phyloP scores from a whole-genome alignment of 305 asterid genomes.

The Fraxinus velutina region DNA sequence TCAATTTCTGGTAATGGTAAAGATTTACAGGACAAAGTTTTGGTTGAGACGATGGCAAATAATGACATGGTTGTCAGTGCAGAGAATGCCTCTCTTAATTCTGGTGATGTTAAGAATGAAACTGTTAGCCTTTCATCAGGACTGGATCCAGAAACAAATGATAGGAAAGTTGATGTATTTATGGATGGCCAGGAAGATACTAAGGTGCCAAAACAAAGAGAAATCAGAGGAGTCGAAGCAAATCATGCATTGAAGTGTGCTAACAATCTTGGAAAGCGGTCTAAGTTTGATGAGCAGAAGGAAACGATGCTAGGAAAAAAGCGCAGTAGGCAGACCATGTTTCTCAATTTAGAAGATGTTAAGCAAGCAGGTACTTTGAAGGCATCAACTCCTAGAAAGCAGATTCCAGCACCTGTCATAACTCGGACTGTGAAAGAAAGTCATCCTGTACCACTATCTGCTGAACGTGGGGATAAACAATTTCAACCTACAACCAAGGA shows the following conservation, averaged over 20 bases:
- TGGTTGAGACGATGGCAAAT: slow-evolving; percentile 33
- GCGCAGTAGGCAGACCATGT: slow-evolving; percentile 93
- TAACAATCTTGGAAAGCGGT: slow-evolving; percentile 75
- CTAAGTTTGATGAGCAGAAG: slow-evolving; percentile 80
- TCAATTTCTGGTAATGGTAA: slow-evolving; percentile 38
- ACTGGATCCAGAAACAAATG: slow-evolving; percentile 53
- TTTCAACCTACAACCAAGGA: slow-evolving; percentile 56
- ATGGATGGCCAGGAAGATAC: slow-evolving; percentile 64
- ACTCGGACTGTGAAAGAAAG: slow-evolving; percentile 68
- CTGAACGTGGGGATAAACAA: slow-evolving; percentile 74
- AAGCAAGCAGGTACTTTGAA: slow-evolving; percentile 74
- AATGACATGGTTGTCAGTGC: slow-evolving; percentile 28
- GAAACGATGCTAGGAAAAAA: slow-evolving; percentile 93
- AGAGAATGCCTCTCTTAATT: slow-evolving; percentile 37
- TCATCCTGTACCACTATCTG: slow-evolving; percentile 37
- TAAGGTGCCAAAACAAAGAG: slow-evolving; percentile 60
- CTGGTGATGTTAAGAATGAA: slow-evolving; percentile 47
- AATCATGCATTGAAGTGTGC: slow-evolving; percentile 62
- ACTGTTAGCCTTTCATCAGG: slow-evolving; percentile 34
- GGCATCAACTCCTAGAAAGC: slow-evolving; percentile 80
- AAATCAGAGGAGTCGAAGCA: slow-evolving; percentile 74
- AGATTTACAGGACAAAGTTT: slow-evolving; percentile 41
- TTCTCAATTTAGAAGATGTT: slow-evolving; percentile 85
- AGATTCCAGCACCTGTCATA: slow-evolving; percentile 76
- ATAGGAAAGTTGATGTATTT: slow-evolving; percentile 47